A percentile compares a stretch with the other conserved stretches of the same genome.
phyloP scores from a whole-genome alignment of 306 rosid species.

The Macrotyloma uniflorum region DNA sequence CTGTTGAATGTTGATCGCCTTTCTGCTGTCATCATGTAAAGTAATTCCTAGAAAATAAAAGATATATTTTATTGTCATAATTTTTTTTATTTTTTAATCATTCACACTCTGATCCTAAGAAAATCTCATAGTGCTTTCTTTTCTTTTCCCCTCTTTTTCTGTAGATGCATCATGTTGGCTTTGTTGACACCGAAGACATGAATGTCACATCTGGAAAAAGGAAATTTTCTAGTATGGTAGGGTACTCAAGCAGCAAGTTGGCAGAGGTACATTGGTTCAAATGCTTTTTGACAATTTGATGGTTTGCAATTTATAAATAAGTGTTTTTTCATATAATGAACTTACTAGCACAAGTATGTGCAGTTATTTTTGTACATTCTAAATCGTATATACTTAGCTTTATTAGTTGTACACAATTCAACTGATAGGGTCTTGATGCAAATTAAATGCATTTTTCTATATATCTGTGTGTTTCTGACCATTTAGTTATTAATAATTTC shows the following conservation, averaged over 20 bases:
- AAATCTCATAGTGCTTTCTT: conserved; percentile 25
- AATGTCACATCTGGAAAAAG: conserved; percentile 72
- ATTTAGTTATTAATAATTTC: conserved; percentile 3
- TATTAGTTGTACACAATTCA: not conserved
- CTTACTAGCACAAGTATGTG: not conserved
- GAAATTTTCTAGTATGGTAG: conserved; percentile 77
- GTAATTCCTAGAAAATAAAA: conserved; percentile 6
- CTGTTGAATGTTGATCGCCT: conserved; percentile 13
- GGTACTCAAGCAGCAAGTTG: conserved; percentile 87
- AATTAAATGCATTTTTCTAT: not conserved
- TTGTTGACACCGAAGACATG: conserved; percentile 91
- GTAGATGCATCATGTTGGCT: conserved; percentile 95
- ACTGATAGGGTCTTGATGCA: not conserved
- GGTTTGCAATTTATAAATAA: not conserved
- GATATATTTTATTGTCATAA: not conserved
- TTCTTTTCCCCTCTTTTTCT: not conserved
- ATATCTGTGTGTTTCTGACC: not conserved
- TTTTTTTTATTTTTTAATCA: not conserved
- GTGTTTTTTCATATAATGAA: conserved; percentile 7
- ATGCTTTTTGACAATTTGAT: conserved; percentile 14
- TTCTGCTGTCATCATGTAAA: not conserved
- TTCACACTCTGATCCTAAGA: conserved; percentile 7
- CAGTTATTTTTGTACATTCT: conserved; percentile 10
- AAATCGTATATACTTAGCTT: not conserved
- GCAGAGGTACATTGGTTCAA: conserved; percentile 67